Percentiles rank a stretch among this genome's conserved stretches.
Evolutionary conservation across 2,329 filamentous ascomycete species (phyloP).

Genomic region (Cladosporium sp.): DNA sequence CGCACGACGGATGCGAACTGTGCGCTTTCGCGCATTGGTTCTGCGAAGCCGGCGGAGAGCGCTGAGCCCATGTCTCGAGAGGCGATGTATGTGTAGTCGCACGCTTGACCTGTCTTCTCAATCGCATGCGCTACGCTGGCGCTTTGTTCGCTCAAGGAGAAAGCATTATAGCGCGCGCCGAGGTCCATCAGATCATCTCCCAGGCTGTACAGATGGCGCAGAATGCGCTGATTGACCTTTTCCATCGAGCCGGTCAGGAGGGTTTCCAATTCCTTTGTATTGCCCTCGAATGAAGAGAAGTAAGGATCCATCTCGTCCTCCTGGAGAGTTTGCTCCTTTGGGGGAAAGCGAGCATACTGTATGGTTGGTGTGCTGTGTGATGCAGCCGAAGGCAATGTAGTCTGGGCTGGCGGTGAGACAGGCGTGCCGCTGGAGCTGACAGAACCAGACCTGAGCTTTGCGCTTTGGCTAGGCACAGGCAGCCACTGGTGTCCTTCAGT

Average conservation of each 20-base stretch:
- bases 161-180: conserved; percentile 93
- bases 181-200: conserved; percentile 88
- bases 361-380: conserved; percentile 55
- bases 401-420: conserved; percentile 49
- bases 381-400: conserved; percentile 49
- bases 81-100: conserved; percentile 92
- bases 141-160: conserved; percentile 89
- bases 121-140: conserved; percentile 87
- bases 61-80: conserved; percentile 86
- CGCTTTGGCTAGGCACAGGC: conserved; percentile 77
- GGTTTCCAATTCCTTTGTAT: conserved; percentile 85
- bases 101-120: conserved; percentile 89
- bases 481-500: conserved; percentile 81
- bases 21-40: conserved; percentile 95
- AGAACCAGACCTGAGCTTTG: conserved; percentile 67
- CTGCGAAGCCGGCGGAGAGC: conserved; percentile 89
- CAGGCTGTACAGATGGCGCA: conserved; percentile 78
- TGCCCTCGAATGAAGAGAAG: conserved; percentile 88
- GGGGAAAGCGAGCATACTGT: conserved; percentile 78
- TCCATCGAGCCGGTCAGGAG: conserved; percentile 91
- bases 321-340: conserved; percentile 67
- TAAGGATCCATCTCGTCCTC: conserved; percentile 95
- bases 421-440: conserved; percentile 50
- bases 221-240: conserved; percentile 86
- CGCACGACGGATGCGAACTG: conserved; percentile 96